phyloP scores from a whole-genome alignment of 2,329 filamentous ascomycete species.

The Botrytis paeoniae region DNA sequence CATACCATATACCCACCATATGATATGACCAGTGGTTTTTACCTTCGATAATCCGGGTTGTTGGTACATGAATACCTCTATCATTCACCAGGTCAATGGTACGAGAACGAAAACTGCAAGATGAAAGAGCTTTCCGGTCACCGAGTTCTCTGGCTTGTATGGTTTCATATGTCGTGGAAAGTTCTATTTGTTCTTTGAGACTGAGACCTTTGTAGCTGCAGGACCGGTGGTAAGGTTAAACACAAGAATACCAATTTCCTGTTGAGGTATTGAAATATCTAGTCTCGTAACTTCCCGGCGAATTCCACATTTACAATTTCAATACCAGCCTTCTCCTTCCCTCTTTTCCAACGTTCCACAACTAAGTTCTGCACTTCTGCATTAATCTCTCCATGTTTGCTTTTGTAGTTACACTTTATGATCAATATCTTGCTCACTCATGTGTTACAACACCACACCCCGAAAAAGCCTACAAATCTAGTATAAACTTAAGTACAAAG shows the following conservation, averaged over 20 bases:
- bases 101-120: constrained; percentile 20
- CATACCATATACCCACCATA: not conserved
- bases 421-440: constrained; percentile 12
- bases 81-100: constrained; percentile 16
- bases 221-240: too few relatives aligned
- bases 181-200: constrained; percentile 8
- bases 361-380: not conserved
- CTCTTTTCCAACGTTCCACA: not conserved
- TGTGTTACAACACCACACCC: constrained; percentile 1
- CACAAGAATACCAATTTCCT: not conserved
- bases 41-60: constrained; percentile 13
- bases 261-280: not conserved
- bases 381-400: constrained; percentile 5
- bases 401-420: constrained; percentile 10
- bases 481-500: not conserved
- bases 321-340: not conserved
- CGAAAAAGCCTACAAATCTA: not conserved
- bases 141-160: not conserved
- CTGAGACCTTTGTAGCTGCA: not conserved
- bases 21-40: constrained; percentile 13
- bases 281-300: not conserved
- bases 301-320: not conserved
- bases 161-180: constrained; percentile 17
- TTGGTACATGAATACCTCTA: constrained; percentile 18
- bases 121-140: not conserved